Percentiles rank a stretch among this genome's conserved stretches.
phyloP scores from a whole-genome alignment of 106 monocot species.

The Alisma plantagoaquatica region DNA sequence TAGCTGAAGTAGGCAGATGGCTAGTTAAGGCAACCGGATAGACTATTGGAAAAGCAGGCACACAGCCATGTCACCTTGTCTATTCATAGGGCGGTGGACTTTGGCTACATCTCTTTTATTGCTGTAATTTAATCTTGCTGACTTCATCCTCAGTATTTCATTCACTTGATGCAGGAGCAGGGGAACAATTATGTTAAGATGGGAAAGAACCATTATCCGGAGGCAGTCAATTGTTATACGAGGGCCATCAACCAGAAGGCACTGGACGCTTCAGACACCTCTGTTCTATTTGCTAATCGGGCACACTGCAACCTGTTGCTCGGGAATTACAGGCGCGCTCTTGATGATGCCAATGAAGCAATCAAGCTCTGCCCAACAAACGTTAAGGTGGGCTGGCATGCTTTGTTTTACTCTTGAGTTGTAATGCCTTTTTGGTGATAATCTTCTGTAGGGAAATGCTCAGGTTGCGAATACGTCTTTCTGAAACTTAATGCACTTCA shows the following conservation, averaged over 20 bases:
- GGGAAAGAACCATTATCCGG: slow-evolving; percentile 75
- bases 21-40: too few species aligned
- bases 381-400: slow-evolving; percentile 39
- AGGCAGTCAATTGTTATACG: slow-evolving; percentile 79
- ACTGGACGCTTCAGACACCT: slow-evolving; percentile 40
- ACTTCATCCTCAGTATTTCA: too few species aligned
- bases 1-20: too few species aligned
- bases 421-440: not conserved
- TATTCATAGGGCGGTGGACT: too few species aligned
- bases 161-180: slow-evolving; percentile 78
- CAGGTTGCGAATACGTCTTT: too few species aligned
- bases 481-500: too few species aligned
- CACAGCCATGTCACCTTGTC: too few species aligned
- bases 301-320: slow-evolving; percentile 81
- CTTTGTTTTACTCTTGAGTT: not conserved
- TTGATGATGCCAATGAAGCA: slow-evolving; percentile 68
- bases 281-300: slow-evolving; percentile 69
- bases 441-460: too few species aligned
- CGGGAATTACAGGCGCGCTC: slow-evolving; percentile 70
- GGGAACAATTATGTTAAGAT: slow-evolving; percentile 80
- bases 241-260: slow-evolving; percentile 84
- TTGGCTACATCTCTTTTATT: too few species aligned
- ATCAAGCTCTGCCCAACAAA: slow-evolving; percentile 48
- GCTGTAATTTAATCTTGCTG: too few species aligned
- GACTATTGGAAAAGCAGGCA: too few species aligned